phyloP scores from a whole-genome alignment of 805 yeast genomes.

The Starmerella lactis-condensi region DNA sequence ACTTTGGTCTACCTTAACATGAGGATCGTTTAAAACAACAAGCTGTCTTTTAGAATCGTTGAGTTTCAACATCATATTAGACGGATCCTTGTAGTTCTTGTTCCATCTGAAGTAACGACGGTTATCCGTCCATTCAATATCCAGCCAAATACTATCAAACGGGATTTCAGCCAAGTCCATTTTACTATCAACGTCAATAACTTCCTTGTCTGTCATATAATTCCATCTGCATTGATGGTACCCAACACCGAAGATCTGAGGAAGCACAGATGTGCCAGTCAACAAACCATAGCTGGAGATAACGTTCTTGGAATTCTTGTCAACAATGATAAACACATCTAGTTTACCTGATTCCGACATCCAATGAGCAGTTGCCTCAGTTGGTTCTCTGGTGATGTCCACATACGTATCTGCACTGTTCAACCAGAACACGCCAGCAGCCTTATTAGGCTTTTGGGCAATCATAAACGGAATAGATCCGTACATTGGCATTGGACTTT shows the following conservation, averaged over 20 bases:
- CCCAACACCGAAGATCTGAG: conserved; percentile 63
- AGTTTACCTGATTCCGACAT: conserved; percentile 76
- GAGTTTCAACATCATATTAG: conserved; percentile 42
- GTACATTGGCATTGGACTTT: conserved; percentile 77
- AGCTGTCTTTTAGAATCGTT: conserved; percentile 61
- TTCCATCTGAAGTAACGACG: conserved; percentile 91
- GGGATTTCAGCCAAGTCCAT: conserved; percentile 67
- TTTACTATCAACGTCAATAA: conserved; percentile 44
- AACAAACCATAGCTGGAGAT: conserved; percentile 43
- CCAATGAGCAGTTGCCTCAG: conserved; percentile 54
- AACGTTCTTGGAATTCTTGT: conserved; percentile 36
- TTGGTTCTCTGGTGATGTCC: conserved; percentile 33
- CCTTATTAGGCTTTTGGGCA: conserved; percentile 35
- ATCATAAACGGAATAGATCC: conserved; percentile 83
- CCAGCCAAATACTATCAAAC: conserved; percentile 85
- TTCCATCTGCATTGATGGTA: conserved; percentile 98
- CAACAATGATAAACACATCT: conserved; percentile 55
- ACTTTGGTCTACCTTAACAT: conserved; percentile 40
- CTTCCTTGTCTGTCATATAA: conserved; percentile 75
- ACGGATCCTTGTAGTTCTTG: conserved; percentile 54
- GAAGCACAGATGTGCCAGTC: conserved; percentile 58
- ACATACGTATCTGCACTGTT: conserved; percentile 86
- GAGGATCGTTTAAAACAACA: conserved; percentile 82
- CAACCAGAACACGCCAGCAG: conserved; percentile 72
- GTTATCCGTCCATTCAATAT: conserved; percentile 73